Conservation (phyloP, 2,329 filamentous ascomycete species). For the Colletotrichum costaricense region DNA sequence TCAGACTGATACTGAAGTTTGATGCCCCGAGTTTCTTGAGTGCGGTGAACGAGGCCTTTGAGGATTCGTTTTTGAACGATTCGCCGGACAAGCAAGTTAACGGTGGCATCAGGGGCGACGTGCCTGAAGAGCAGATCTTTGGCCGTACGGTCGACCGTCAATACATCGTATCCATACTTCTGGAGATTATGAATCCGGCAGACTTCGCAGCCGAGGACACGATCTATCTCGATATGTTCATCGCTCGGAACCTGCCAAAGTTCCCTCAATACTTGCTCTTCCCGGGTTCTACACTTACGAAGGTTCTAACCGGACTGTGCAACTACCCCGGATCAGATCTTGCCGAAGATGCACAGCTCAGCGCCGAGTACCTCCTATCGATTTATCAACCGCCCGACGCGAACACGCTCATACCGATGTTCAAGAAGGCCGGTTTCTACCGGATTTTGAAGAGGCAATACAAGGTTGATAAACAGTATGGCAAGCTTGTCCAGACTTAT, state of each 20-base stretch:
- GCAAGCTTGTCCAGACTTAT: conserved; percentile 81
- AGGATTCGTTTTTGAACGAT: conserved; percentile 92
- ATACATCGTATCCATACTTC: conserved; percentile 89
- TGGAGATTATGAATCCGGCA: conserved; percentile 86
- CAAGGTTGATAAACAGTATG: conserved; percentile 81
- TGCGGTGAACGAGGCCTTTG: conserved; percentile 96
- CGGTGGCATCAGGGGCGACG: conserved; percentile 60
- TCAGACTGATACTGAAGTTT: conserved; percentile 86
- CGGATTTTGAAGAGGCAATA: conserved; percentile 93
- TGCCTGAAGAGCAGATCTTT: conserved; percentile 75
- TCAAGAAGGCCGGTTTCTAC: conserved; percentile 85
- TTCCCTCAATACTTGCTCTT: conserved; percentile 96
- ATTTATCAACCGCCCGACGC: conserved; percentile 92
- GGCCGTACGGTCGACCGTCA: conserved; percentile 85
- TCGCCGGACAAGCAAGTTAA: conserved; percentile 72
- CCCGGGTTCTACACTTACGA: conserved; percentile 85
- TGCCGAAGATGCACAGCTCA: conserved; percentile 95
- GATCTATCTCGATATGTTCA: conserved; percentile 98
- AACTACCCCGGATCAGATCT: conserved; percentile 83
- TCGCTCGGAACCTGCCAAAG: conserved; percentile 94
- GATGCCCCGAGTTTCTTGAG: conserved; percentile 94
- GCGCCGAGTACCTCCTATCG: conserved; percentile 93
- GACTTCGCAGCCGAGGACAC: conserved; percentile 85
- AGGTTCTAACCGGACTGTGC: conserved; percentile 85
- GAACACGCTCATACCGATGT: conserved; percentile 78